Conservation (phyloP, 2,329 filamentous ascomycete genomes). For the Ophiostoma quercus region DNA sequence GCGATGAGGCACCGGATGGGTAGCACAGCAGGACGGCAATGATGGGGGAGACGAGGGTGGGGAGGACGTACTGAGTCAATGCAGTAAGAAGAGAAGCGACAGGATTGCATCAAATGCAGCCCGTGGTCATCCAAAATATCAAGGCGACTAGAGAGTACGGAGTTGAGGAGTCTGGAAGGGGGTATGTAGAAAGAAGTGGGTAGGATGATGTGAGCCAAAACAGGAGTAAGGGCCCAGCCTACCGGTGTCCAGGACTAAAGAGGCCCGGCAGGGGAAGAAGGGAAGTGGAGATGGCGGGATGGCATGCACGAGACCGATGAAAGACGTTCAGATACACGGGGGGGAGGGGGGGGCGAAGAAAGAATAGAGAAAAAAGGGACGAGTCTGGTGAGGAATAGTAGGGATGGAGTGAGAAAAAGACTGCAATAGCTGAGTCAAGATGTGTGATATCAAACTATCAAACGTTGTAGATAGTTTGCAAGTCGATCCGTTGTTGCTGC, state of each 20-base stretch:
- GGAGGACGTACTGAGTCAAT: neutral
- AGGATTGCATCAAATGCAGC: neutral
- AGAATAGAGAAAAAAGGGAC: neutral
- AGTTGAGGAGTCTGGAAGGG: neutral
- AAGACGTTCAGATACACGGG: neutral
- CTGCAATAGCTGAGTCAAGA: neutral
- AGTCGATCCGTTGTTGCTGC: neutral
- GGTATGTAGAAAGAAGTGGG: slow-evolving; percentile 9
- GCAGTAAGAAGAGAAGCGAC: neutral
- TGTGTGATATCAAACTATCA: neutral
- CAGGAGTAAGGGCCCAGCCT: slow-evolving; percentile 8
- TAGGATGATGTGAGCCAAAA: neutral
- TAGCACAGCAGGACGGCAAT: slow-evolving; percentile 20
- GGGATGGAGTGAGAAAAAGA: neutral
- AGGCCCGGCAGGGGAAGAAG: neutral
- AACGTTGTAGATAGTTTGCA: neutral
- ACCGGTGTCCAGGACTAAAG: slow-evolving; percentile 4
- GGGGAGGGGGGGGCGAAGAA: neutral
- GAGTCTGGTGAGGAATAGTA: neutral
- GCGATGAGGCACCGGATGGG: slow-evolving; percentile 13
- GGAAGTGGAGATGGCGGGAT: neutral
- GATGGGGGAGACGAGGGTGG: neutral
- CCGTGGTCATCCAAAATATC: neutral
- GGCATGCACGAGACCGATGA: neutral
- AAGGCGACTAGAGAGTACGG: neutral